Conservation (phyloP, 208 protist species). For the Trypanosoma cruzi region DNA sequence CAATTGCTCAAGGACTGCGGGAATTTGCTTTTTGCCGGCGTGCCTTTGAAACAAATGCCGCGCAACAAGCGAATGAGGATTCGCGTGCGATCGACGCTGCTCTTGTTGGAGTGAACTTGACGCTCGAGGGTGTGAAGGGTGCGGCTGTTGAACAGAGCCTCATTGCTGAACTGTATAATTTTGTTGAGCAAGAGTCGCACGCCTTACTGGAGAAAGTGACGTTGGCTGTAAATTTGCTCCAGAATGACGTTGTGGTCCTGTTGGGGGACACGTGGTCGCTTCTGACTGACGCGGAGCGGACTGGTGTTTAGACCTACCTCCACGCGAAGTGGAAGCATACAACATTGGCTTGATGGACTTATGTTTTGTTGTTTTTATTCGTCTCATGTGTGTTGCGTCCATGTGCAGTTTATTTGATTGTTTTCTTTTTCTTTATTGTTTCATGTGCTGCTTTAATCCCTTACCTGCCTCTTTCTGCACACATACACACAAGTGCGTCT, state of each 20-base stretch:
- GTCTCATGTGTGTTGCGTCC: no score
- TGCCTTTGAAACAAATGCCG: neutral
- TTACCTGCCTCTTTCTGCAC: neutral
- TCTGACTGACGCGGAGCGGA: constrained; percentile 3
- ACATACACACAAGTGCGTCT: no score
- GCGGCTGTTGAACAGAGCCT: neutral
- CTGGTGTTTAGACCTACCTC: neutral
- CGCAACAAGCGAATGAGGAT: neutral
- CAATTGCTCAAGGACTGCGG: neutral
- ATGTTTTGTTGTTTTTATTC: neutral
- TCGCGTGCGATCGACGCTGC: neutral
- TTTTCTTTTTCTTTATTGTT: constrained; percentile 17
- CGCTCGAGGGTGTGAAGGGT: neutral
- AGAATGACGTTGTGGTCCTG: constrained; percentile 2
- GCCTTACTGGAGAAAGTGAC: constrained; percentile 1
- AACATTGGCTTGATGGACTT: neutral
- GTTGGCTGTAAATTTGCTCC: neutral
- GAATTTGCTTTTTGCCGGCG: neutral
- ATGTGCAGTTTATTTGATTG: neutral
- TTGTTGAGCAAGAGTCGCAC: neutral
- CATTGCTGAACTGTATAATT: constrained; percentile 6
- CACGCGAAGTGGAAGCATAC: neutral
- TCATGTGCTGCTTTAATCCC: no score
- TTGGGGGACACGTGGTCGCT: constrained; percentile 10
- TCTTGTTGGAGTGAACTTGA: neutral